Percentiles rank a stretch among this genome's conserved stretches.
Conservation (phyloP, 306 rosid species). For the Cicer yamashitae region DNA sequence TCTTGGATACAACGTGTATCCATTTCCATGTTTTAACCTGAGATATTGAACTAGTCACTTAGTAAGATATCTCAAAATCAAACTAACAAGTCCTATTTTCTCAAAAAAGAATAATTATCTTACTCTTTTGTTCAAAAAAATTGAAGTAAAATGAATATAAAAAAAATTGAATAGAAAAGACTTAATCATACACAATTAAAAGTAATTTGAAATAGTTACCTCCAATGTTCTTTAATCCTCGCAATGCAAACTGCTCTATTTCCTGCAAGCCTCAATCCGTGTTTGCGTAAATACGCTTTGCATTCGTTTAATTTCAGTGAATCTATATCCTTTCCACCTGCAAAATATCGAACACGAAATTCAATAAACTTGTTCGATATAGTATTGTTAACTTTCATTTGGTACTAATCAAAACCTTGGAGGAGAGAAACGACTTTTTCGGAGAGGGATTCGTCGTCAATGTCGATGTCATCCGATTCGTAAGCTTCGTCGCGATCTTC, state of each 20-base stretch:
- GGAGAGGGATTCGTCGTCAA: conserved; percentile 50
- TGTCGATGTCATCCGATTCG: conserved; percentile 19
- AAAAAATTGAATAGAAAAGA: neutral
- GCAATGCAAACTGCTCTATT: conserved; percentile 63
- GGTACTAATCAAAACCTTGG: conserved; percentile 50
- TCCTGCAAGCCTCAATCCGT: conserved; percentile 70
- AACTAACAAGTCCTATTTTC: conserved; percentile 19
- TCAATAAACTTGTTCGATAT: conserved; percentile 21
- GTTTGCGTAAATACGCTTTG: conserved; percentile 70
- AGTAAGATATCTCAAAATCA: conserved; percentile 25
- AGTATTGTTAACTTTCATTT: conserved; percentile 17
- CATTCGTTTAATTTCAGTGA: conserved; percentile 61
- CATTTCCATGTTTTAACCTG: conserved; percentile 67
- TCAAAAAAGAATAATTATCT: conserved; percentile 1
- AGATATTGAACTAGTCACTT: conserved; percentile 28
- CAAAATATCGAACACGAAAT: conserved; percentile 1
- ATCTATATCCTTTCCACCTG: conserved; percentile 58
- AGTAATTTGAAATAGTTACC: conserved; percentile 47
- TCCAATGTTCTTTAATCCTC: conserved; percentile 72
- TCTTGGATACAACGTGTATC: conserved; percentile 67
- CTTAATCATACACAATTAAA: too few relatives aligned
- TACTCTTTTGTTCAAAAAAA: neutral
- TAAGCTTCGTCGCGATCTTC: conserved; percentile 30
- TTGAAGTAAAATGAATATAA: neutral
- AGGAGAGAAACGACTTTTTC: conserved; percentile 55